Percentiles rank a stretch among this genome's conserved stretches.
These are phyloP conservation scores for Diatrype stigma DNA, from an alignment of 2,329 filamentous ascomycete genomes.

Conservation along the genomic window DNA sequence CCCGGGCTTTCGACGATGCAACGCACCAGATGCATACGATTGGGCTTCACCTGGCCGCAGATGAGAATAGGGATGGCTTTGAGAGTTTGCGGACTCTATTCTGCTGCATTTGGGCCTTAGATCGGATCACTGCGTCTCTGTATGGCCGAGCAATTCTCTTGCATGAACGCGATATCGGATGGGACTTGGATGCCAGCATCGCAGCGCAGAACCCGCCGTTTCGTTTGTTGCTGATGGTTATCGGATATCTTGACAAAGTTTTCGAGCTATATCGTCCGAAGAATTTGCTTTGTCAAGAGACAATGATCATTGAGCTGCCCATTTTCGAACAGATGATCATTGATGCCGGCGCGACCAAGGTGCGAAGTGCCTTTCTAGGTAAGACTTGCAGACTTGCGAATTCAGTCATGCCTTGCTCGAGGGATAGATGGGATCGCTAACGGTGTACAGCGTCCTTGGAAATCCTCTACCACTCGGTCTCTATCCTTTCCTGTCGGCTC, in stretches of 20 bases:
- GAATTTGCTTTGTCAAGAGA: slow-evolving; percentile 41
- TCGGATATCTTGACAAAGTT: slow-evolving; percentile 53
- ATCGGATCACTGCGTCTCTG: slow-evolving; percentile 56
- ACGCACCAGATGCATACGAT: slow-evolving; percentile 55
- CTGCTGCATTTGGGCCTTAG: slow-evolving; percentile 57
- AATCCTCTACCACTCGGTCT: slow-evolving; percentile 60
- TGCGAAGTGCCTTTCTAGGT: slow-evolving; percentile 48
- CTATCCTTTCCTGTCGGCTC: slow-evolving; percentile 58
- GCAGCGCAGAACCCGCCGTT: slow-evolving; percentile 50
- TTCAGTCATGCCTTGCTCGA: not conserved
- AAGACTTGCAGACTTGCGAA: slow-evolving; percentile 18
- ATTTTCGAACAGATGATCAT: slow-evolving; percentile 56
- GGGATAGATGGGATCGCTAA: slow-evolving; percentile 13
- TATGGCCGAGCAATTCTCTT: slow-evolving; percentile 57
- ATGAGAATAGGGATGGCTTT: slow-evolving; percentile 29
- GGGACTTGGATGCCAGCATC: slow-evolving; percentile 48
- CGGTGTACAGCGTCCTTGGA: slow-evolving; percentile 50
- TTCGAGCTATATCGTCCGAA: slow-evolving; percentile 57
- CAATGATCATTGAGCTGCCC: slow-evolving; percentile 48
- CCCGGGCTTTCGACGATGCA: slow-evolving; percentile 49
- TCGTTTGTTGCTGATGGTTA: slow-evolving; percentile 50
- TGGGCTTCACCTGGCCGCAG: slow-evolving; percentile 46
- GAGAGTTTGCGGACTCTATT: slow-evolving; percentile 44
- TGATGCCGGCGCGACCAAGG: slow-evolving; percentile 46
- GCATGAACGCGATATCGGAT: slow-evolving; percentile 57